These are phyloP conservation scores for Manihot esculenta DNA, from an alignment of 441 rosid genomes.

Conservation along the genomic window DNA sequence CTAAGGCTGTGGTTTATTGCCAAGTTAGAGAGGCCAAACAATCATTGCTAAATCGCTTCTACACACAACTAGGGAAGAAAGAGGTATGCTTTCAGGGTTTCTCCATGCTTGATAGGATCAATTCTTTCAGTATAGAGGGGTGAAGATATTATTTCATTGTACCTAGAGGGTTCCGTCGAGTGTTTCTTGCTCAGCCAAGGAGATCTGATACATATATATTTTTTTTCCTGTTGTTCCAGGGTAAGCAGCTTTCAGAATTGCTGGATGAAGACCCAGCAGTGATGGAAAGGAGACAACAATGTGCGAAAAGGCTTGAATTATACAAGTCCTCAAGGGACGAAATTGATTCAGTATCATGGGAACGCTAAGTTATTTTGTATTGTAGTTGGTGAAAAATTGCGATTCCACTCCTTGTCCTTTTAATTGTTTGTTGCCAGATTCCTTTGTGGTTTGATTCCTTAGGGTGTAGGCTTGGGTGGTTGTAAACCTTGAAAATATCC, in stretches of 20 bases:
- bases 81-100: slow-evolving; percentile 43
- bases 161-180: too few relatives aligned
- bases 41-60: slow-evolving; percentile 63
- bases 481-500: too few relatives aligned
- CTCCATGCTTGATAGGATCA: too few relatives aligned
- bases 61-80: slow-evolving; percentile 61
- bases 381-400: background rate
- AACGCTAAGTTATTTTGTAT: slow-evolving; percentile 35
- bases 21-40: slow-evolving; percentile 83
- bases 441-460: too few relatives aligned
- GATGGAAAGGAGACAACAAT: slow-evolving; percentile 82
- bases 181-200: too few relatives aligned
- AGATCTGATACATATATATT: too few relatives aligned
- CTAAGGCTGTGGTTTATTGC: slow-evolving; percentile 79
- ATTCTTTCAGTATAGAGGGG: too few relatives aligned
- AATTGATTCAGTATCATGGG: slow-evolving; percentile 89
- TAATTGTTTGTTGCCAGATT: background rate
- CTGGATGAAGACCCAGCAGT: slow-evolving; percentile 90
- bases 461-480: too few relatives aligned
- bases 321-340: slow-evolving; percentile 93
- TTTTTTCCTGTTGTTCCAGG: slow-evolving; percentile 38
- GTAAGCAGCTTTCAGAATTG: slow-evolving; percentile 62
- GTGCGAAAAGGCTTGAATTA: slow-evolving; percentile 80
- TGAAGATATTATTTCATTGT: too few relatives aligned
- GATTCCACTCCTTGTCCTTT: background rate